These are phyloP conservation scores for Phallus indusiatus DNA, from an alignment of 768 basidiomycete species.

Conservation along the genomic window DNA sequence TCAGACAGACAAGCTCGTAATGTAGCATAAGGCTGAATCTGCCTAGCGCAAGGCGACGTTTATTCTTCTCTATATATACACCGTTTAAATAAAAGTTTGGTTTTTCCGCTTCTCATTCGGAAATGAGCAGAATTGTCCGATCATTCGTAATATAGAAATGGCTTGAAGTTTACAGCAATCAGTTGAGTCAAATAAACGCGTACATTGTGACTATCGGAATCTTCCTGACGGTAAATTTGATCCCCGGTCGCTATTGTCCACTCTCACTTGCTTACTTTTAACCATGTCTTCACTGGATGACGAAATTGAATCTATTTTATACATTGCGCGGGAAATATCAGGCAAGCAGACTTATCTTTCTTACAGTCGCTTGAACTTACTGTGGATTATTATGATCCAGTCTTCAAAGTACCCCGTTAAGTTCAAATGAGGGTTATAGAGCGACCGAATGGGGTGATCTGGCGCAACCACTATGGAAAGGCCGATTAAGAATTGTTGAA, in stretches of 20 bases:
- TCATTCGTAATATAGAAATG: too few species aligned
- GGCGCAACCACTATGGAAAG: conserved; percentile 80
- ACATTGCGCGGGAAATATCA: conserved; percentile 85
- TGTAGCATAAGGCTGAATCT: too few species aligned
- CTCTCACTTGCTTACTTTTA: neutral
- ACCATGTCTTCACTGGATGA: conserved; percentile 53
- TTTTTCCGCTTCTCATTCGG: too few species aligned
- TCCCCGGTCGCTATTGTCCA: neutral
- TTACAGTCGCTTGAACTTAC: conserved; percentile 10
- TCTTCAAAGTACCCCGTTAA: conserved; percentile 87
- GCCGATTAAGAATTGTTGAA: conserved; percentile 78
- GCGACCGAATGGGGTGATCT: conserved; percentile 92
- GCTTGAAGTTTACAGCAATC: neutral
- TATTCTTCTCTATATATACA: too few species aligned
- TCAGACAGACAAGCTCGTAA: too few species aligned
- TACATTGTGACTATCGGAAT: neutral
- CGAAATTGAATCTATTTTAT: conserved; percentile 84
- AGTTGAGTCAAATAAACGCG: neutral
- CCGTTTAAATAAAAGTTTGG: too few species aligned
- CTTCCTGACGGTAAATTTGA: neutral
- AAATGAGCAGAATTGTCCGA: too few species aligned
- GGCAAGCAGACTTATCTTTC: conserved; percentile 35
- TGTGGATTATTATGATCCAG: conserved; percentile 28
- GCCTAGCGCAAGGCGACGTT: too few species aligned
- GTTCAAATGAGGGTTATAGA: conserved; percentile 79